These are phyloP conservation scores for Venturia nashicola DNA, from an alignment of 2,329 filamentous ascomycete species.

Conservation along the genomic window DNA sequence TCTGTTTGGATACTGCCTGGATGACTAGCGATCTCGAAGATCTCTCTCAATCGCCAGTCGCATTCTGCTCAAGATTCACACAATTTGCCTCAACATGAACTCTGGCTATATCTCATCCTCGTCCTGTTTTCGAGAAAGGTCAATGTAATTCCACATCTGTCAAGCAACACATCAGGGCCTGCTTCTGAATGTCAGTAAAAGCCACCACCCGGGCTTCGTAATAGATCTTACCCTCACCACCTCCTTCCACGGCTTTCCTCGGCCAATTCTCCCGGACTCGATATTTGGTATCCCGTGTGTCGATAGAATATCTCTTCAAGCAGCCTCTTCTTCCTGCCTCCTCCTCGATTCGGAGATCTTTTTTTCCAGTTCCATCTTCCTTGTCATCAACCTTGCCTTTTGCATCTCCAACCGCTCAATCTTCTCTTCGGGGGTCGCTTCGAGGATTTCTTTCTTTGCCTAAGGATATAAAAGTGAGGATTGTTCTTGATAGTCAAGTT, in stretches of 20 bases:
- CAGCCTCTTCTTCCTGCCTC: neutral
- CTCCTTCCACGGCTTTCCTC: neutral
- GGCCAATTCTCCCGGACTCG: neutral
- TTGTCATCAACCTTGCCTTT: constrained; percentile 36
- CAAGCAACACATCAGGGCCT: neutral
- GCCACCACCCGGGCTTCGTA: neutral
- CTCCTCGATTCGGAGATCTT: constrained; percentile 36
- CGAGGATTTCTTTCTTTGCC: constrained; percentile 29
- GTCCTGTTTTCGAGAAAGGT: neutral
- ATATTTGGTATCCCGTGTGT: neutral
- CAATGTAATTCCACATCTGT: neutral
- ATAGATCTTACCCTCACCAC: neutral
- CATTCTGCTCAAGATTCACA: neutral
- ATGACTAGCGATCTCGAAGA: neutral
- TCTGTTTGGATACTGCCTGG: neutral
- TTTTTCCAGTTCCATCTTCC: constrained; percentile 41
- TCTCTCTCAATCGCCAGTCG: neutral
- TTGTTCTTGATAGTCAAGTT: neutral
- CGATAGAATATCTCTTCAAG: neutral
- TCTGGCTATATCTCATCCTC: neutral
- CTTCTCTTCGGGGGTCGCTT: constrained; percentile 41
- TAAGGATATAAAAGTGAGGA: neutral
- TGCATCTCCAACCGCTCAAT: constrained; percentile 41
- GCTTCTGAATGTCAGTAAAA: neutral
- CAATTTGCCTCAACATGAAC: neutral